These are phyloP conservation scores for Gracilaria caudata DNA, from an alignment of 23 red algal genomes.

Conservation along the genomic window DNA sequence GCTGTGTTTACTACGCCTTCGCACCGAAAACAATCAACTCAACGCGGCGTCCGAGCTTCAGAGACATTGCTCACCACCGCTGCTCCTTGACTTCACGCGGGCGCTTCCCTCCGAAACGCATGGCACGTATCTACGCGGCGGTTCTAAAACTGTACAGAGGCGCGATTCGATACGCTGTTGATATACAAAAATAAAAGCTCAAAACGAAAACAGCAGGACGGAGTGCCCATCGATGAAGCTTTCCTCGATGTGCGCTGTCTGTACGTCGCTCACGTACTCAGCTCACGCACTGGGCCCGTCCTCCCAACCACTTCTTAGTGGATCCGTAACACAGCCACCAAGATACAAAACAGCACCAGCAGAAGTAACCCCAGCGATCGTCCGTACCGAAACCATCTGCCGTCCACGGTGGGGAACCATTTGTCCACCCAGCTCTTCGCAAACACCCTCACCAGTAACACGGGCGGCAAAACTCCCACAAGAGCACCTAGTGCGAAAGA, in stretches of 20 bases:
- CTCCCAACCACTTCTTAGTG: background rate
- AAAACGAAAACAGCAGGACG: too few species aligned
- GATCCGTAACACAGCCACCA: slow-evolving; percentile 16
- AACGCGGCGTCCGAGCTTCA: too few species aligned
- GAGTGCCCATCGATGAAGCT: too few species aligned
- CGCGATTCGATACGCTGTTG: background rate
- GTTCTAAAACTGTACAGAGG: background rate
- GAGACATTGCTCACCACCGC: background rate
- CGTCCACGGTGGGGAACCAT: background rate
- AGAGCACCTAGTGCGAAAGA: background rate
- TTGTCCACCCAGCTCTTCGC: background rate
- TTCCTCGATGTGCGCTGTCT: too few species aligned
- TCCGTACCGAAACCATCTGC: slow-evolving; percentile 10
- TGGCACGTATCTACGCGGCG: background rate
- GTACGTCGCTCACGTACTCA: background rate
- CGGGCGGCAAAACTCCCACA: background rate
- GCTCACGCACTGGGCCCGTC: background rate
- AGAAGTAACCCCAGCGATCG: slow-evolving; percentile 17
- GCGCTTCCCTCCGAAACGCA: background rate
- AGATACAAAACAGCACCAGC: slow-evolving; percentile 7
- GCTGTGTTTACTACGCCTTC: too few species aligned
- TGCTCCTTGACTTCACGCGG: background rate
- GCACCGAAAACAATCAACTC: too few species aligned
- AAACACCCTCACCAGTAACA: background rate
- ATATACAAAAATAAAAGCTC: too few species aligned